phyloP scores from a whole-genome alignment of 768 basidiomycete species.

The Collybia nuda region DNA sequence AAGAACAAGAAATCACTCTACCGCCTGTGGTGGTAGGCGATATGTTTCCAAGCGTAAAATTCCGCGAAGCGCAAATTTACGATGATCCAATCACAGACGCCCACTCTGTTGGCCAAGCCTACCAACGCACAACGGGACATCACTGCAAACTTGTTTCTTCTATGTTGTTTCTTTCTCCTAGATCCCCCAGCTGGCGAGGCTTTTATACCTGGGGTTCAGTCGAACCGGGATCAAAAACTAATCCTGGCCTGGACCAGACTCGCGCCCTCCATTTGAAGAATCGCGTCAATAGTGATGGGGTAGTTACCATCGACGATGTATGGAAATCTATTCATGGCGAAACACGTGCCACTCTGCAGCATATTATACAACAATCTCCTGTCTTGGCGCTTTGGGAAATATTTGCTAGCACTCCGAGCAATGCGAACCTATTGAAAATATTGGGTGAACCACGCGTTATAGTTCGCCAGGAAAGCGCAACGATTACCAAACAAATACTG shows the following conservation, averaged over 20 bases:
- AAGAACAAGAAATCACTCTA: neutral
- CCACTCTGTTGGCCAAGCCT: constrained; percentile 1
- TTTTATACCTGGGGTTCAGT: neutral
- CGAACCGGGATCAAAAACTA: neutral
- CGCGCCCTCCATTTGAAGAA: neutral
- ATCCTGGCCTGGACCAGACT: neutral
- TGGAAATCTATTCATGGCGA: constrained; percentile 1
- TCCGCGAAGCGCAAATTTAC: neutral
- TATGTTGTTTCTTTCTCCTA: constrained; percentile 2
- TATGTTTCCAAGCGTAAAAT: neutral
- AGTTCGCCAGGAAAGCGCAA: neutral
- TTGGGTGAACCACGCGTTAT: neutral
- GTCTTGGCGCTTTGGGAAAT: constrained; percentile 9
- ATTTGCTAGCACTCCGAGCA: neutral
- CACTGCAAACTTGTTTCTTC: constrained; percentile 1
- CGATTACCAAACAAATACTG: neutral
- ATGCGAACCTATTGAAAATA: neutral
- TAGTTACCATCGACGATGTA: neutral
- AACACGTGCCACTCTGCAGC: neutral
- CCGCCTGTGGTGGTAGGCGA: neutral
- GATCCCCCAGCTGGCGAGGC: neutral
- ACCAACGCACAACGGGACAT: neutral
- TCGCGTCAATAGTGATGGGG: neutral
- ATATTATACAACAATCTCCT: neutral
- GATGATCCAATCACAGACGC: constrained; percentile 1